Evolutionary conservation across 805 yeast species (phyloP), one percentile per base, ranked within the genome.

Genomic region (Ogataea allantospora): DNA sequence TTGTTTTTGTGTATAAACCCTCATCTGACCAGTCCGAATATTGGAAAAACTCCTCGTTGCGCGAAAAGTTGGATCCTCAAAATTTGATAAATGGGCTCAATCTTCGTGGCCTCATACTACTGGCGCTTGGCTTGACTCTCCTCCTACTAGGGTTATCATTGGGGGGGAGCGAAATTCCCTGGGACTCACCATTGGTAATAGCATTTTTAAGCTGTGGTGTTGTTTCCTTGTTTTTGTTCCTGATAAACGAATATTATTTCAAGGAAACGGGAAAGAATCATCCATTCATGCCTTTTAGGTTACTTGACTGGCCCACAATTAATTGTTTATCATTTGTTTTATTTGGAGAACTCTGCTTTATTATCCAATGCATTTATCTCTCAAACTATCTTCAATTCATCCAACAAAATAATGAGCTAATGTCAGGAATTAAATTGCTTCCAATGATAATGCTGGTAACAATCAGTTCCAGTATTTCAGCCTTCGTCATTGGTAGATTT

Each of bases 181-280:
- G 86, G 86, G 52, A 59, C 2, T 71, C 80, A 0, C 73, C 75
- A n/a, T 68, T 74, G 4, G 74, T 76, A 3, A 70, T 80, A 6
- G 47, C 58, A 8, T 70, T 71, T 35, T 67, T 79, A 35, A 57
- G 73, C 7, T 26, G 78, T 23, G 79, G 81, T 7, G 67, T 69
- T 1, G 11, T 67, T 2, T 39, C 68, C 2, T 25, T 66, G 5
- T 43, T 63, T 7, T 44, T 40, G 0, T 74, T 75, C 32, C 45
- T 55, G 10, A 35, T 62, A 17, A 71, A 67, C 58, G 73, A 72
- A 41, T 69, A 53, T 16, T 3, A 10, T 1, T 47, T 22, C 30
- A 33, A 35, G 13, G 53, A 48, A 21, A 28, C 42, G 2, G 20
- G 17, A 3, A 13, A 22, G 5, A 10, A 29, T 9, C 56, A 64